Base-by-base conservation (phyloP, 1,284 basidiomycete species). In the Amylostereum chailletii region DNA sequence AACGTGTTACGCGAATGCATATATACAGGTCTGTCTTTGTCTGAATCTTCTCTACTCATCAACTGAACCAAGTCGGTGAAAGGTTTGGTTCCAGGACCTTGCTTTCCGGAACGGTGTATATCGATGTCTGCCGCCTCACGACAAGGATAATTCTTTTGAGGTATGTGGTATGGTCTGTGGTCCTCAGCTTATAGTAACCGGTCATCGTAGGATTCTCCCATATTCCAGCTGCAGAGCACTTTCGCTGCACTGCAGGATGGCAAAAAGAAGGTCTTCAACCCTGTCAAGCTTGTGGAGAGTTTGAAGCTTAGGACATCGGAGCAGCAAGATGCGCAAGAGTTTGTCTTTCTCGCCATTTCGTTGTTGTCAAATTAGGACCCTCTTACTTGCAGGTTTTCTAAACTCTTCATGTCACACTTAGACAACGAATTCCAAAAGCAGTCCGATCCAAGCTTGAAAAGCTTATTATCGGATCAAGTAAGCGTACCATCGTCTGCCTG, bases 261-360 rank as follows among this genome's bases (percentile, higher is more conserved):
- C 49, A 71, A 71, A 2, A 72, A 81, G 56, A 75, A 66, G 41
- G 80, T 85, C 0, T 92, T 86, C 61, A 91, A 95, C 63, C 93
- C 94, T 0, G 70, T 73, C 6, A 85, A 82, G 52, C 75, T 96
- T 30, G 85, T 94, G 7, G 85, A 93, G 59, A 87, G 89, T 55
- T 68, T 96, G 47, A 77, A 83, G 52, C 69, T 96, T 38, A 77
- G 84, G 37, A 83, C 83, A 7, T 76, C 81, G 1, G 86, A 93
- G 61, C 93, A 96, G 61, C 93, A 96, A 67, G 93, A 96, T 70
- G 93, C 93, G 33, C 90, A 93, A 65, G 93, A 96, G 90, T 94
- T 59, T 53, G 79, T 68, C 31, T 53, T 10, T 37, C 36, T 51
- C 40, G n/a, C 41, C 34, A 27, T 38, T 34, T 44, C 36, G 51